Conservation (phyloP, 169 alveolate genomes). For the Eimeria necatrix region DNA sequence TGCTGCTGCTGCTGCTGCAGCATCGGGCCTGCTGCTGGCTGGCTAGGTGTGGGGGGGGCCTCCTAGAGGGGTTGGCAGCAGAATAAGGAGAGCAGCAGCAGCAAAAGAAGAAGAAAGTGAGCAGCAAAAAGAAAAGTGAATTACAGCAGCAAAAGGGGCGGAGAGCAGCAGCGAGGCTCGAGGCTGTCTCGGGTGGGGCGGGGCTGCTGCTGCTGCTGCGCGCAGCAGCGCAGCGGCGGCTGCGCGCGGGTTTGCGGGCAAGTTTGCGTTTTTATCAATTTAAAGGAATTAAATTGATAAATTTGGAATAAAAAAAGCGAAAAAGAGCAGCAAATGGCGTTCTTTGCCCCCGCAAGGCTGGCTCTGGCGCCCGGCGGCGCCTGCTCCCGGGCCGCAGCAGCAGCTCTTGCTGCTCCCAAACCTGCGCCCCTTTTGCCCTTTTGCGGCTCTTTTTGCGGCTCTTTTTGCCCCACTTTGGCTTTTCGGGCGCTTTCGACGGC, state of each 20-base stretch:
- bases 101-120: no score
- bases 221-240: no score
- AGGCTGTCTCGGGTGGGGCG: no score
- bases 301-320: not conserved
- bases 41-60: no score
- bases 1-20: no score
- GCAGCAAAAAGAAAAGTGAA: no score
- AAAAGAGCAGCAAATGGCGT: not conserved
- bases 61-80: no score
- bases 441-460: not conserved
- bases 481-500: not conserved
- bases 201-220: no score
- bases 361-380: not conserved
- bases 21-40: no score
- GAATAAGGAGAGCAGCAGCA: no score
- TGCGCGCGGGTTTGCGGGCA: not conserved
- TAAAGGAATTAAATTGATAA: not conserved
- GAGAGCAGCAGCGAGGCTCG: no score
- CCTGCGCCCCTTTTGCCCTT: not conserved
- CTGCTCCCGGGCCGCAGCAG: slow-evolving; percentile 48
- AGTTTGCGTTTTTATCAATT: not conserved
- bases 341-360: not conserved
- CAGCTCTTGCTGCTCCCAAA: not conserved
- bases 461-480: not conserved
- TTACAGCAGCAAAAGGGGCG: no score